Conservation (phyloP, 805 yeast species). For the Candida koratica region DNA sequence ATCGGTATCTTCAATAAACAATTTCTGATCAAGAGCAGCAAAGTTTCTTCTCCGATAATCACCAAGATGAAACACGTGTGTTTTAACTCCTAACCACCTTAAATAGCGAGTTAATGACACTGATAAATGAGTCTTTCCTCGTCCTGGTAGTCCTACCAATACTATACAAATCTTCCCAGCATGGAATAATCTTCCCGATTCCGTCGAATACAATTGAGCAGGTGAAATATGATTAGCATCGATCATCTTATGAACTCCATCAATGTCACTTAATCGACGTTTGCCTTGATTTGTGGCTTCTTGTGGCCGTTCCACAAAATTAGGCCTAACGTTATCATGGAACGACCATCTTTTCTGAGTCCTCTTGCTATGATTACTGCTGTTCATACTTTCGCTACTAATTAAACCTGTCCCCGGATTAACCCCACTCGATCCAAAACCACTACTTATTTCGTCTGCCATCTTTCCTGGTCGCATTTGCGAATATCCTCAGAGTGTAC, state of each 20-base stretch:
- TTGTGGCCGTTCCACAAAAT: conserved; percentile 33
- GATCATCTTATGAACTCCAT: conserved; percentile 63
- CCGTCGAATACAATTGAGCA: conserved; percentile 90
- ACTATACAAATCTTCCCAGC: conserved; percentile 92
- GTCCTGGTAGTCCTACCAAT: conserved; percentile 89
- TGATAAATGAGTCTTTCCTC: conserved; percentile 91
- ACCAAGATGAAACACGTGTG: conserved; percentile 87
- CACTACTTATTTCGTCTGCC: conserved; percentile 20
- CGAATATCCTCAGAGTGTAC: too few relatives aligned
- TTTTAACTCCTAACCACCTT: conserved; percentile 93
- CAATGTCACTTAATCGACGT: conserved; percentile 40
- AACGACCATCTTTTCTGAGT: conserved; percentile 43
- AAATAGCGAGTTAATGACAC: conserved; percentile 88
- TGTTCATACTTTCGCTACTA: not conserved
- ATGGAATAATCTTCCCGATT: conserved; percentile 86
- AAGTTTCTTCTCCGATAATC: conserved; percentile 70
- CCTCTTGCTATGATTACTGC: conserved; percentile 17
- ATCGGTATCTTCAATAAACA: conserved; percentile 47
- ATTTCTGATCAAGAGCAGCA: conserved; percentile 40
- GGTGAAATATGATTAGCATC: conserved; percentile 72
- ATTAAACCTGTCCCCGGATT: not conserved
- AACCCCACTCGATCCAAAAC: conserved; percentile 36
- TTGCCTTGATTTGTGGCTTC: conserved; percentile 20
- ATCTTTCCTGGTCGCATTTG: too few relatives aligned
- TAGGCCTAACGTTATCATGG: conserved; percentile 34